A percentile compares a stretch with the other conserved stretches of the same genome.
Conservation (phyloP, 2,329 filamentous ascomycete genomes). For the Trichoderma atrobrunneum region DNA sequence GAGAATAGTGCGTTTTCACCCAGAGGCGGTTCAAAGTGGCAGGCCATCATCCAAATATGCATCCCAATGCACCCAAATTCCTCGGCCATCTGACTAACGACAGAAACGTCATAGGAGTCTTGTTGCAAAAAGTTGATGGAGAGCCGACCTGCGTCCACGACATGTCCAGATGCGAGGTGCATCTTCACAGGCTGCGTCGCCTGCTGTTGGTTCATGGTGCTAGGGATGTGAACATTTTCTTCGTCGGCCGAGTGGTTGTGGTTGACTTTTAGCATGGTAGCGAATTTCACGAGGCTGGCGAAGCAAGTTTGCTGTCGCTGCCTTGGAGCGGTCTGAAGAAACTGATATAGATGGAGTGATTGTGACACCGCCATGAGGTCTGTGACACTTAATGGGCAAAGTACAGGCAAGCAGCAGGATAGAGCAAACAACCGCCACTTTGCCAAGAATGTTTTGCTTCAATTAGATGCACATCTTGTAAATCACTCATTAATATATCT, state of each 20-base stretch:
- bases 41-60: not conserved
- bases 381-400: not conserved
- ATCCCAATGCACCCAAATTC: not conserved
- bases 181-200: not conserved
- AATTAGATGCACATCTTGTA: not conserved
- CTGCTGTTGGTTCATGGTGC: not conserved
- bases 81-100: not conserved
- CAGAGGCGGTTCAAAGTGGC: not conserved
- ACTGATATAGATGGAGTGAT: not conserved
- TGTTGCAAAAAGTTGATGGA: not conserved
- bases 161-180: not conserved
- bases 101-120: not conserved
- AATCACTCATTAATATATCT: not conserved
- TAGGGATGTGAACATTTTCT: not conserved
- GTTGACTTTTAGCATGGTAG: not conserved
- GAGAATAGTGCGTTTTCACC: not conserved
- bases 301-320: not conserved
- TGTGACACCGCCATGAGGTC: not conserved
- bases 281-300: not conserved
- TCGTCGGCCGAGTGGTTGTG: not conserved
- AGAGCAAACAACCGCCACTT: not conserved
- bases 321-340: not conserved
- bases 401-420: not conserved
- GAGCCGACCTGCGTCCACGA: not conserved
- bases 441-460: not conserved